A percentile compares a stretch with the other conserved stretches of the same genome.
Evolutionary conservation across 257 asterid species (phyloP).

Genomic region (Galeopsis tetrahit): DNA sequence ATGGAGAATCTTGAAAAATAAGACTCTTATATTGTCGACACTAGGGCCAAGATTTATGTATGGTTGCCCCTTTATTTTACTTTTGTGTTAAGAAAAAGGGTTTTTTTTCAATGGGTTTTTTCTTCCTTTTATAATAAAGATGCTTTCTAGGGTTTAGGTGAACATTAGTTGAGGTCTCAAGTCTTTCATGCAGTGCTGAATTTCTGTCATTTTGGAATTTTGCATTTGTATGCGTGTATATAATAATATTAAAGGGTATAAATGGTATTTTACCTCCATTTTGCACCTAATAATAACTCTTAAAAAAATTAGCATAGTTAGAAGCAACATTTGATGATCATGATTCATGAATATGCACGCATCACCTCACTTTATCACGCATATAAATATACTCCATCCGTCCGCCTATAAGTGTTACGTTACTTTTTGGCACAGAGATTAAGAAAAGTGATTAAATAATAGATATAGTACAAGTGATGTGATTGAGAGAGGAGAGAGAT

Average conservation of each 20-base stretch:
- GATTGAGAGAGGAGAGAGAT: too few relatives aligned
- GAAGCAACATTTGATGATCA: slow-evolving; percentile 28
- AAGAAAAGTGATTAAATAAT: too few relatives aligned
- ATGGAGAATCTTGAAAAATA: slow-evolving; percentile 50
- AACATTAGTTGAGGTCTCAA: slow-evolving; percentile 33
- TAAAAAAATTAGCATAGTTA: background rate
- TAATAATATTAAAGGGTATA: background rate
- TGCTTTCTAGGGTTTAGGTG: slow-evolving; percentile 34
- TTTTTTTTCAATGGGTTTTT: slow-evolving; percentile 20
- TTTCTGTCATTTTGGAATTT: slow-evolving; percentile 26
- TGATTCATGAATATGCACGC: slow-evolving; percentile 65
- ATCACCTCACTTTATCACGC: slow-evolving; percentile 38
- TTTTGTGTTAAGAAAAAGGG: slow-evolving; percentile 44
- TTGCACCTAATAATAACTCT: too few relatives aligned
- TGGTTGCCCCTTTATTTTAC: slow-evolving; percentile 28
- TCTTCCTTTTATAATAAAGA: slow-evolving; percentile 2
- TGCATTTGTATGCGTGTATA: background rate
- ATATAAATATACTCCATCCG: too few relatives aligned
- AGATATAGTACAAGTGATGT: too few relatives aligned
- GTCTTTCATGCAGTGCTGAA: background rate
- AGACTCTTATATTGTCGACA: slow-evolving; percentile 31
- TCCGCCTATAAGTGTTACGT: too few relatives aligned
- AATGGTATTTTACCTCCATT: too few relatives aligned
- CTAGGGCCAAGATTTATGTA: background rate
- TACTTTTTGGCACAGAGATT: too few relatives aligned